A percentile compares a stretch with the other conserved stretches of the same genome.
phyloP scores from a whole-genome alignment of 1,284 basidiomycete genomes.

The Ceratobasidium sp. region DNA sequence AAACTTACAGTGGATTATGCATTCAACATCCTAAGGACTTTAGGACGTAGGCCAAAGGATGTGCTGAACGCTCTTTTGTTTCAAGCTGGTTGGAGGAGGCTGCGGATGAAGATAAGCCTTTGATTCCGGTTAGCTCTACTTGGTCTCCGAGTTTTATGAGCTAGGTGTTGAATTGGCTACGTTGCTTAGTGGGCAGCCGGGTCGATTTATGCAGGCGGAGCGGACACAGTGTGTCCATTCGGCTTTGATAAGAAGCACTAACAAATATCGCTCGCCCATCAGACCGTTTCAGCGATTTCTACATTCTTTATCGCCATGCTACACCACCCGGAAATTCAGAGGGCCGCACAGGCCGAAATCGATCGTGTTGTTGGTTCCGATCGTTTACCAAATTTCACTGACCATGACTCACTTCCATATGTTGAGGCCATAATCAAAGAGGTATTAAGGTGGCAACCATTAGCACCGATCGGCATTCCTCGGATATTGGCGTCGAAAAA shows the following conservation, averaged over 20 bases:
- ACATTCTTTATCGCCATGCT: constrained; percentile 37
- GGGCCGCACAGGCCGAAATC: constrained; percentile 11
- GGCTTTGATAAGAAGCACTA: neutral
- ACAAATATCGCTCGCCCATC: neutral
- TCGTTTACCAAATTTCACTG: constrained; percentile 14
- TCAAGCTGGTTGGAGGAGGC: constrained; percentile 8
- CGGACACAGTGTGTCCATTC: neutral
- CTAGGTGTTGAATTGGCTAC: too few species aligned
- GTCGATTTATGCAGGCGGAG: constrained; percentile 1
- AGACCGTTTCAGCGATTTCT: constrained; percentile 18
- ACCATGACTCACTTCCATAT: constrained; percentile 28
- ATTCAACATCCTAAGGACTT: neutral
- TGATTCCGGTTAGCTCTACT: neutral
- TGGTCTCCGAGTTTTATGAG: too few species aligned
- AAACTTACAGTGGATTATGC: neutral
- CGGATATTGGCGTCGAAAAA: constrained; percentile 1
- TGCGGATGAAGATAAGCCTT: neutral
- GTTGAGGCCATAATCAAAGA: constrained; percentile 34
- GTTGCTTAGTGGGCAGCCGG: too few species aligned
- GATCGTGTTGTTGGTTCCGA: constrained; percentile 19
- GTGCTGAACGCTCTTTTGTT: constrained; percentile 6
- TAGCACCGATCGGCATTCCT: constrained; percentile 37
- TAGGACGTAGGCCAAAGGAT: too few species aligned
- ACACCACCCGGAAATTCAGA: constrained; percentile 25
- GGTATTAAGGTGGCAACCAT: constrained; percentile 21